phyloP scores from a whole-genome alignment of 2,329 filamentous ascomycete species.

The Beauveria pseudobassiana region DNA sequence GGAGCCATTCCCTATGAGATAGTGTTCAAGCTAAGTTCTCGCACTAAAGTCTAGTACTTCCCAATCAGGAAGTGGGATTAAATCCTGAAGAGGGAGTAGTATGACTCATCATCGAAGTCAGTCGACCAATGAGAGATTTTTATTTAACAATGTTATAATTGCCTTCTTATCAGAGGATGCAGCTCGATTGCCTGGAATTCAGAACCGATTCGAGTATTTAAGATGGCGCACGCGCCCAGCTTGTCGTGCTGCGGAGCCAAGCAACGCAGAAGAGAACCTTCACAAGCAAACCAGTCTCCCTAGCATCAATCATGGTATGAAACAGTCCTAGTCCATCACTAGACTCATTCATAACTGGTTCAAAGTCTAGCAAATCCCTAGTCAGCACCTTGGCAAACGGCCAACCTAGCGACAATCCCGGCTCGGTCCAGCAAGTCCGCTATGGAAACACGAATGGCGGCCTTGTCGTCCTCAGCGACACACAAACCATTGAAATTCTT shows the following conservation, averaged over 20 bases:
- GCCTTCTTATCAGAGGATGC: not conserved
- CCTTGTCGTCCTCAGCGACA: constrained; percentile 40
- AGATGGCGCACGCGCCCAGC: not conserved
- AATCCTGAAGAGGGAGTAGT: not conserved
- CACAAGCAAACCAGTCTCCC: not conserved
- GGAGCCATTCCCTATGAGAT: too few relatives aligned
- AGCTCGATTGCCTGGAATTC: not conserved
- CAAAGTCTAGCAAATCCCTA: not conserved
- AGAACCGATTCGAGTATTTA: not conserved
- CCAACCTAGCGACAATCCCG: constrained; percentile 15
- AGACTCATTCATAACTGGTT: not conserved
- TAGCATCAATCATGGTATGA: not conserved
- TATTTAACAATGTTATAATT: not conserved
- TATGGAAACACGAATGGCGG: constrained; percentile 25
- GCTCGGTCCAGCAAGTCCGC: constrained; percentile 17
- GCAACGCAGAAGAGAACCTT: not conserved
- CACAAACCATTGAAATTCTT: constrained; percentile 46
- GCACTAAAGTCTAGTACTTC: not conserved
- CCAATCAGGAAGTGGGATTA: not conserved
- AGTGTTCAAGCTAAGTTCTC: too few relatives aligned
- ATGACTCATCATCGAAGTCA: not conserved
- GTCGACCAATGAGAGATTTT: not conserved
- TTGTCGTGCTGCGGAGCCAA: not conserved
- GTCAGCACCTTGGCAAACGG: constrained; percentile 11
- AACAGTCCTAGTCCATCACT: not conserved